Evolutionary conservation across 371 early-diverging fungal species (phyloP).

Genomic region (Fennellomyces sp.): DNA sequence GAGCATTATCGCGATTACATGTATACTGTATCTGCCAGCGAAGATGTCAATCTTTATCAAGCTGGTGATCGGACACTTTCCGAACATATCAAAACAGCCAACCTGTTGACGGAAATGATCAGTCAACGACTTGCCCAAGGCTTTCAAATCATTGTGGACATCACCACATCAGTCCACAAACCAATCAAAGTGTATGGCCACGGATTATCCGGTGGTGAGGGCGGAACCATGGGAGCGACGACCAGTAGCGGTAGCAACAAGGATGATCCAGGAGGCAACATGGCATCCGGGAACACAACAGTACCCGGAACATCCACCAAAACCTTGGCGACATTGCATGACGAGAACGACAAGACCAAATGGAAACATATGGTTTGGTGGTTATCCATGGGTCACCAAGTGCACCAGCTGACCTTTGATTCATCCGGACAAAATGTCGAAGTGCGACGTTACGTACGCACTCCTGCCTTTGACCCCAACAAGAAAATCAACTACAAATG

Average conservation of each 20-base stretch:
- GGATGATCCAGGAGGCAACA: background rate
- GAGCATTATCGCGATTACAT: slow-evolving; percentile 77
- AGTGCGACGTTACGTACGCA: slow-evolving; percentile 88
- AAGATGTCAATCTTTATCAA: slow-evolving; percentile 62
- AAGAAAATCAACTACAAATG: slow-evolving; percentile 73
- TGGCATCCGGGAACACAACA: background rate
- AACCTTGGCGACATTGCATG: slow-evolving; percentile 12
- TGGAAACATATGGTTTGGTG: slow-evolving; percentile 65
- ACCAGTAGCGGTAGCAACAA: background rate
- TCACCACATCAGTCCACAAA: slow-evolving; percentile 32
- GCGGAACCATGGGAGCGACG: background rate
- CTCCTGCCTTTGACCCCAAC: slow-evolving; percentile 59
- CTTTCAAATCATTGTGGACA: slow-evolving; percentile 85
- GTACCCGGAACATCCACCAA: slow-evolving; percentile 3
- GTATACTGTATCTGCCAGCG: slow-evolving; percentile 80
- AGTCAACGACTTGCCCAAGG: slow-evolving; percentile 93
- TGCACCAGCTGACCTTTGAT: slow-evolving; percentile 79
- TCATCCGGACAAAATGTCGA: slow-evolving; percentile 77
- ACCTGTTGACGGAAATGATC: slow-evolving; percentile 83
- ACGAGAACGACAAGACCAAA: slow-evolving; percentile 25
- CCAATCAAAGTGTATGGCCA: slow-evolving; percentile 12
- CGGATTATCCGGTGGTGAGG: slow-evolving; percentile 1
- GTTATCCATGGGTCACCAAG: slow-evolving; percentile 84
- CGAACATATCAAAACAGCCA: slow-evolving; percentile 60
- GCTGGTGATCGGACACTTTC: slow-evolving; percentile 50